A percentile compares a stretch with the other conserved stretches of the same genome.
Evolutionary conservation across 2,329 filamentous ascomycete genomes (phyloP).

Genomic region (Immersiporthe knoxdaviesiana): DNA sequence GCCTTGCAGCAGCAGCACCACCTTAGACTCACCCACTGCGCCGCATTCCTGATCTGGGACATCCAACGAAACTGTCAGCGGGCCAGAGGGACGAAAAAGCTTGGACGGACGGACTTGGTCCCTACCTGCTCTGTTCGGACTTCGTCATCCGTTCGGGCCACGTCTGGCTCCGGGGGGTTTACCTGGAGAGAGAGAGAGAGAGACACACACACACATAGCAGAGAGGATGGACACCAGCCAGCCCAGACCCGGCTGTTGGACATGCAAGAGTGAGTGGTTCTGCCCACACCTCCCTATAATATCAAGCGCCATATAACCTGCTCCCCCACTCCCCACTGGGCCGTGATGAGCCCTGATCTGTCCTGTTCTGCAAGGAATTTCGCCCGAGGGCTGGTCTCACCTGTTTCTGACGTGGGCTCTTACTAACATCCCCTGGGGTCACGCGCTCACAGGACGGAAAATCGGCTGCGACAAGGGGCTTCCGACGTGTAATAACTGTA

Average conservation of each 20-base stretch:
- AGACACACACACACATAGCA: too few species aligned
- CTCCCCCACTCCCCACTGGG: not conserved
- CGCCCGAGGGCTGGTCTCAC: not conserved
- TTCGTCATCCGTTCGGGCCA: not conserved
- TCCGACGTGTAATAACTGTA: constrained; percentile 49
- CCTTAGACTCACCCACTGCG: not conserved
- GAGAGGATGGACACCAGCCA: constrained; percentile 12
- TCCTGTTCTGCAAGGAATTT: not conserved
- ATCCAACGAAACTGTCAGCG: not conserved
- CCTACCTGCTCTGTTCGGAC: not conserved
- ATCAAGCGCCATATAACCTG: not conserved
- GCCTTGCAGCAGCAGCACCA: not conserved
- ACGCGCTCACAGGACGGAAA: constrained; percentile 45
- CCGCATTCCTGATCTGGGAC: not conserved
- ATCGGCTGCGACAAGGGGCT: constrained; percentile 50
- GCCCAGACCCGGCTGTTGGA: constrained; percentile 45
- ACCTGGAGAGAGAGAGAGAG: not conserved
- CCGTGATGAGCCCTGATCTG: not conserved
- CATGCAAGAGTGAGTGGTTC: constrained; percentile 46
- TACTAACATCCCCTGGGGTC: constrained; percentile 10
- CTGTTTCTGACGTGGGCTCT: constrained; percentile 6
- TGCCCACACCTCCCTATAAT: not conserved
- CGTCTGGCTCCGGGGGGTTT: not conserved
- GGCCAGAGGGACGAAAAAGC: not conserved
- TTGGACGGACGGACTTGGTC: not conserved